These are phyloP conservation scores for Talaromyces sp. DNA, from an alignment of 2,329 filamentous ascomycete species.

Conservation along the genomic window DNA sequence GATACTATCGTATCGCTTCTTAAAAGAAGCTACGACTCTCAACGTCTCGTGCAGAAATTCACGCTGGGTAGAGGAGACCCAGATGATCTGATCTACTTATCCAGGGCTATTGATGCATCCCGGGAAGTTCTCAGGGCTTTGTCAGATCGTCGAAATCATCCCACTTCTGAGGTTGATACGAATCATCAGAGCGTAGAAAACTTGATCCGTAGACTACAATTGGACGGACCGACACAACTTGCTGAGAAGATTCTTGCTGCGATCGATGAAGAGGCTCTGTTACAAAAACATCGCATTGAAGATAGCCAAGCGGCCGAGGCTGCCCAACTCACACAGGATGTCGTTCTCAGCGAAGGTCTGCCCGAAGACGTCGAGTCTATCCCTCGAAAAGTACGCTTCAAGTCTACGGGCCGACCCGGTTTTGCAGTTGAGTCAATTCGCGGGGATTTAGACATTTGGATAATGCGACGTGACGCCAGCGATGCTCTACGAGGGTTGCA, in stretches of 20 bases:
- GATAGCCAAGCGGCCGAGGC: constrained; percentile 70
- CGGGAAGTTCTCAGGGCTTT: constrained; percentile 57
- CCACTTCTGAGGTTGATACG: constrained; percentile 32
- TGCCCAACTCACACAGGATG: constrained; percentile 69
- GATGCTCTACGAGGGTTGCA: constrained; percentile 66
- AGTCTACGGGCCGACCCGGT: constrained; percentile 29
- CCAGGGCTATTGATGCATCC: constrained; percentile 75
- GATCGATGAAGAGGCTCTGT: constrained; percentile 91
- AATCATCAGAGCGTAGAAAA: constrained; percentile 26
- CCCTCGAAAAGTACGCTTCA: constrained; percentile 50
- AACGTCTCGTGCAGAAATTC: constrained; percentile 90
- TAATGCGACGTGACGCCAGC: constrained; percentile 68
- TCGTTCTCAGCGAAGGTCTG: constrained; percentile 65
- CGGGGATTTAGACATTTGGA: constrained; percentile 56
- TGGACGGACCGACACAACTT: constrained; percentile 66
- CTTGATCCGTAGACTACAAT: constrained; percentile 38
- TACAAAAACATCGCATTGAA: constrained; percentile 73
- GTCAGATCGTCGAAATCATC: constrained; percentile 24
- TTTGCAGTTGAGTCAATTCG: constrained; percentile 36
- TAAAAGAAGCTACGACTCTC: constrained; percentile 75
- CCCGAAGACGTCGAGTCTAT: constrained; percentile 56
- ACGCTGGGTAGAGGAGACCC: constrained; percentile 86
- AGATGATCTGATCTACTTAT: constrained; percentile 82
- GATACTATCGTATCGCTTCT: constrained; percentile 69
- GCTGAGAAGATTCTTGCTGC: constrained; percentile 70